A percentile compares a stretch with the other conserved stretches of the same genome.
These are phyloP conservation scores for Medicago arabica DNA, from an alignment of 306 rosid genomes.

Conservation along the genomic window DNA sequence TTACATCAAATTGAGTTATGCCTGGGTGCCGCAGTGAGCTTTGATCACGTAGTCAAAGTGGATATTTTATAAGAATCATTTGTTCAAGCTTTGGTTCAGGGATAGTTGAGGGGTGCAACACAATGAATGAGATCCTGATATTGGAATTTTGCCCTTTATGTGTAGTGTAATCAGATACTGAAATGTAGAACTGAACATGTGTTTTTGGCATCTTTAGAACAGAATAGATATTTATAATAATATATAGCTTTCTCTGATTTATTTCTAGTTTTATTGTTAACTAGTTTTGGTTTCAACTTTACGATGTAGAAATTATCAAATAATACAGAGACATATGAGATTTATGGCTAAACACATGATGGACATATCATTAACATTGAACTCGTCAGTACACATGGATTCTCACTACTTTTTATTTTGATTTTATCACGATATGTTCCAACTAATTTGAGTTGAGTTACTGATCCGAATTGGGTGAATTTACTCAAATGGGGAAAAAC, in stretches of 20 bases:
- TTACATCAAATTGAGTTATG: conserved; percentile 28
- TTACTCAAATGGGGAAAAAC: not conserved
- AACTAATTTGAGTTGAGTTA: not conserved
- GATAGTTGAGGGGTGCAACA: conserved; percentile 50
- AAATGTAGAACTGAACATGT: conserved; percentile 14
- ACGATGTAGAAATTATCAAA: conserved; percentile 2
- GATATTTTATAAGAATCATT: conserved; percentile 25
- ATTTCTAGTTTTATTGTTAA: not conserved
- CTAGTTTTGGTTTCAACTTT: not conserved
- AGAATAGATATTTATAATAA: conserved; percentile 43
- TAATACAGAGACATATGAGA: not conserved
- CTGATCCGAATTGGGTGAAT: not conserved
- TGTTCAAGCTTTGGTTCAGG: conserved; percentile 38
- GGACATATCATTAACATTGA: not conserved
- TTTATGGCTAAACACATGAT: not conserved
- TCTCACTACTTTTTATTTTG: not conserved
- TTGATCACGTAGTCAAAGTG: conserved; percentile 30
- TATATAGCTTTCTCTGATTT: conserved; percentile 11
- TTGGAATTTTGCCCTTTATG: conserved; percentile 42
- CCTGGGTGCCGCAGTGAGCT: conserved; percentile 34
- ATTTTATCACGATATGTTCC: not conserved
- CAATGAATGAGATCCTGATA: conserved; percentile 43
- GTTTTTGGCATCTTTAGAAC: conserved; percentile 25
- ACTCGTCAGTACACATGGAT: not conserved
- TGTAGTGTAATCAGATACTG: conserved; percentile 39